Percentiles rank a stretch among this genome's conserved stretches.
Conservation (phyloP, 2,329 filamentous ascomycete species). For the Cercospora sesami region DNA sequence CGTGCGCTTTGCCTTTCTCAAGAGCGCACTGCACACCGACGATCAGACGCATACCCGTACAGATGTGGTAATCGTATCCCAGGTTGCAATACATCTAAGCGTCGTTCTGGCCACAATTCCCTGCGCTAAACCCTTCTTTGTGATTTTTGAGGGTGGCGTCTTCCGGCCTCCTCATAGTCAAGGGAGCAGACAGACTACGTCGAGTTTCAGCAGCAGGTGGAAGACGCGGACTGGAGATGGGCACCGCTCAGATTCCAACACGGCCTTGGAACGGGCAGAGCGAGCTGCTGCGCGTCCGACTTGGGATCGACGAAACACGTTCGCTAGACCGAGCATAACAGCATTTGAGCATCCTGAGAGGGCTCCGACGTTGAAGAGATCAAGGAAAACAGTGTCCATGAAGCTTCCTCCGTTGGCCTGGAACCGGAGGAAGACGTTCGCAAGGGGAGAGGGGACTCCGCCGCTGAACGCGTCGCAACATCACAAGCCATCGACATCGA, state of each 20-base stretch:
- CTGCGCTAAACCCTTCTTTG: slow-evolving; percentile 37
- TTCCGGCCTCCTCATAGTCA: slow-evolving; percentile 18
- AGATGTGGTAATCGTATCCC: slow-evolving; percentile 27
- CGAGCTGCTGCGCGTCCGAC: not conserved
- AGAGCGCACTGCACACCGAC: slow-evolving; percentile 14
- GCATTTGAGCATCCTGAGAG: not conserved
- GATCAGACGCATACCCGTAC: slow-evolving; percentile 26
- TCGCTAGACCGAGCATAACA: slow-evolving; percentile 16
- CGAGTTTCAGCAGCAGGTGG: not conserved
- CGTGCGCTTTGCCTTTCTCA: slow-evolving; percentile 24
- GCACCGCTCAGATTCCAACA: not conserved
- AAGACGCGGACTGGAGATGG: not conserved
- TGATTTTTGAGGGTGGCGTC: slow-evolving; percentile 25
- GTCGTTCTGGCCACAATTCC: slow-evolving; percentile 36
- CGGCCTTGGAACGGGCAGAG: not conserved
- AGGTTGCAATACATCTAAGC: slow-evolving; percentile 33
- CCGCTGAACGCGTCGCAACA: not conserved
- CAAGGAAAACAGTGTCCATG: not conserved
- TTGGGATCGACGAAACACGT: slow-evolving; percentile 18
- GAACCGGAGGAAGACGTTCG: slow-evolving; percentile 21
- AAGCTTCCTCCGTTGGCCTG: slow-evolving; percentile 9
- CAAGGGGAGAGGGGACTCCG: not conserved
- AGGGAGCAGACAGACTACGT: not conserved
- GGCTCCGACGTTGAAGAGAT: not conserved
- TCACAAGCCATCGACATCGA: slow-evolving; percentile 10